Percentiles rank a stretch among this genome's conserved stretches.
Evolutionary conservation across 495 filamentous ascomycete genomes (phyloP).

Genomic region (Penicillium waksmanii): DNA sequence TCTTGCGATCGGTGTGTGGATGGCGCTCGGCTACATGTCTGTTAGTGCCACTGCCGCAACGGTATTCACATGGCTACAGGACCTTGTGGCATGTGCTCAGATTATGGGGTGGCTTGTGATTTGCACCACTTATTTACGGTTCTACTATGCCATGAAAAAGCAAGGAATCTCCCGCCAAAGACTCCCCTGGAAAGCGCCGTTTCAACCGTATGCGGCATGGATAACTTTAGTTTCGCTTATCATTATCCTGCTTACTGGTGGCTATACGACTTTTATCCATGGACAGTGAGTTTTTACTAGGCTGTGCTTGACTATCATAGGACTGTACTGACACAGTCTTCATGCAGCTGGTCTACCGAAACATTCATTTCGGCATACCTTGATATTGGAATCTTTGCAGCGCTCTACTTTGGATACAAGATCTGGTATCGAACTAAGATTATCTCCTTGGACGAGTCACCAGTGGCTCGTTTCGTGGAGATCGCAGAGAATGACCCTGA

Average conservation of each 20-base stretch:
- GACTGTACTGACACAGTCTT: background rate
- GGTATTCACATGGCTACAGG: conserved; percentile 54
- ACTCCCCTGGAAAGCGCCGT: conserved; percentile 49
- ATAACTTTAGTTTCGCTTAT: conserved; percentile 48
- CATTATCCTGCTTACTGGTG: conserved; percentile 53
- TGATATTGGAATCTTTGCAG: conserved; percentile 54
- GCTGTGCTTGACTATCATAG: background rate
- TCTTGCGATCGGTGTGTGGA: conserved; percentile 20
- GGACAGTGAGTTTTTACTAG: background rate
- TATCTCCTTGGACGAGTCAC: conserved; percentile 50
- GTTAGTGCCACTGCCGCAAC: conserved; percentile 19
- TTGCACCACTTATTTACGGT: conserved; percentile 57
- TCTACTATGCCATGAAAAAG: conserved; percentile 52
- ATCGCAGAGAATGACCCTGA: conserved; percentile 27
- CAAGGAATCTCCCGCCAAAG: conserved; percentile 46
- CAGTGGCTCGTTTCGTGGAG: conserved; percentile 53
- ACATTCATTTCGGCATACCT: conserved; percentile 31
- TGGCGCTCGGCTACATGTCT: conserved; percentile 32
- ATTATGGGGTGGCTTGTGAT: conserved; percentile 59
- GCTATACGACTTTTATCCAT: conserved; percentile 59
- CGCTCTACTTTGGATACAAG: conserved; percentile 57
- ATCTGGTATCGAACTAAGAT: conserved; percentile 53
- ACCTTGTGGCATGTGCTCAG: conserved; percentile 51
- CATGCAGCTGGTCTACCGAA: conserved; percentile 22
- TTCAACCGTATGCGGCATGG: conserved; percentile 56